Percentiles rank a stretch among this genome's conserved stretches.
Conservation (phyloP, 148 eudicot species). For the Hydrangea macrophylla region DNA sequence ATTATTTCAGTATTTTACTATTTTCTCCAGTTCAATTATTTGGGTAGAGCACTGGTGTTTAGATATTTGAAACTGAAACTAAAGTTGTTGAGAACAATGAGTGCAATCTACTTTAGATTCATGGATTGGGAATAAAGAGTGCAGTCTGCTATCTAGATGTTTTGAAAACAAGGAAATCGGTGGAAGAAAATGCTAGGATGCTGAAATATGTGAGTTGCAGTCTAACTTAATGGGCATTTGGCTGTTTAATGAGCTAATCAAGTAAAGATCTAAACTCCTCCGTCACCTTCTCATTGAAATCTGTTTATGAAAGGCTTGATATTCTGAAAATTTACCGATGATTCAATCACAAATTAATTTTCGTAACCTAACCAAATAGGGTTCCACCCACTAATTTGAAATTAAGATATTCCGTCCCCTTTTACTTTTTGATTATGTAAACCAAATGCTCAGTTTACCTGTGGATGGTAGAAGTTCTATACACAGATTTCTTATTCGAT, state of each 20-base stretch:
- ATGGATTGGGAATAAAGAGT: not conserved
- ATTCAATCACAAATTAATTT: not conserved
- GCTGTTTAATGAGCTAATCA: not conserved
- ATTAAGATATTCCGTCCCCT: not conserved
- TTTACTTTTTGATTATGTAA: not conserved
- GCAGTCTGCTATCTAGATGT: no score
- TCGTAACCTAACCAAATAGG: not conserved
- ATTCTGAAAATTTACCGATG: not conserved
- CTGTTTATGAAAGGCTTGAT: not conserved
- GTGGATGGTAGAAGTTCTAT: not conserved
- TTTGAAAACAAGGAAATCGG: no score
- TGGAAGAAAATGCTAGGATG: no score
- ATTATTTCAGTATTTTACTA: not conserved
- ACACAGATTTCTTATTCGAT: not conserved
- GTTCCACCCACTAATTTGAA: not conserved
- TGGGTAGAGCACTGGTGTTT: not conserved
- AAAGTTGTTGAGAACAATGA: not conserved
- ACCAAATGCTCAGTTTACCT: not conserved
- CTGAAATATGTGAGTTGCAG: no score
- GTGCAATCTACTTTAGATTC: not conserved
- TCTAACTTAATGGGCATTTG: no score
- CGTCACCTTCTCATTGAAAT: not conserved
- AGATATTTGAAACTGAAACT: slow-evolving; percentile 1
- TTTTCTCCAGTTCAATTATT: no score
- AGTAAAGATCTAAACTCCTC: not conserved